Conservation (phyloP, 108 stramenopile species). For the Skeletonema grethae region DNA sequence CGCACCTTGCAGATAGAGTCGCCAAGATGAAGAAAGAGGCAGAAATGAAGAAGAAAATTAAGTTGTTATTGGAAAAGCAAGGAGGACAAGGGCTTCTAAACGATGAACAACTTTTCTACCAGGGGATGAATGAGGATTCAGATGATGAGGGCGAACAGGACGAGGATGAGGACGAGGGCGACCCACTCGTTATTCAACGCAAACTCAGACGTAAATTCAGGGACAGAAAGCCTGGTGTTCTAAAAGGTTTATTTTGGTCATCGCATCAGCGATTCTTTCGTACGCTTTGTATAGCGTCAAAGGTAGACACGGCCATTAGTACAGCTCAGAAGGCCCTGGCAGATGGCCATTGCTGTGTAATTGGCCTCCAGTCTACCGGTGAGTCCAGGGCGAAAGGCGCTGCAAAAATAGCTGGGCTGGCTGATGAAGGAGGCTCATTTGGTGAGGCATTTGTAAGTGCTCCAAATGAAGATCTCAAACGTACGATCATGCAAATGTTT, state of each 20-base stretch:
- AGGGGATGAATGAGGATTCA: constrained; percentile 13
- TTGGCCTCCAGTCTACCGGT: constrained; percentile 65
- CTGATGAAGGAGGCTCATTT: constrained; percentile 18
- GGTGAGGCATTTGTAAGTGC: constrained; percentile 18
- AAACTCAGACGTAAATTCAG: constrained; percentile 36
- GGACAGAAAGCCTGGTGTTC: neutral
- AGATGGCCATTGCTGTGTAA: constrained; percentile 49
- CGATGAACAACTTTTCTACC: constrained; percentile 18
- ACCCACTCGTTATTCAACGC: constrained; percentile 12
- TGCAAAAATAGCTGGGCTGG: constrained; percentile 39
- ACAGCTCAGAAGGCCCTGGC: constrained; percentile 42
- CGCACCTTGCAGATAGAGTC: constrained; percentile 32
- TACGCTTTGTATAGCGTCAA: constrained; percentile 52
- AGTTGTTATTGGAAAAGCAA: neutral
- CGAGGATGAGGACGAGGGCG: constrained; percentile 23
- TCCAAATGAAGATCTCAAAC: constrained; percentile 13
- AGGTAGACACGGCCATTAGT: constrained; percentile 45
- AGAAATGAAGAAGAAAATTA: constrained; percentile 14
- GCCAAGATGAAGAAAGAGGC: constrained; percentile 4
- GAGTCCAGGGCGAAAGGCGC: constrained; percentile 44
- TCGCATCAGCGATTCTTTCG: constrained; percentile 65
- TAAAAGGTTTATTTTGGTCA: constrained; percentile 59
- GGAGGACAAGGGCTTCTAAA: constrained; percentile 1
- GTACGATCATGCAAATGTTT: neutral
- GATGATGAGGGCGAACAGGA: constrained; percentile 22